Evolutionary conservation across 306 rosid species (phyloP).

Genomic region (Inga leiocalycina): DNA sequence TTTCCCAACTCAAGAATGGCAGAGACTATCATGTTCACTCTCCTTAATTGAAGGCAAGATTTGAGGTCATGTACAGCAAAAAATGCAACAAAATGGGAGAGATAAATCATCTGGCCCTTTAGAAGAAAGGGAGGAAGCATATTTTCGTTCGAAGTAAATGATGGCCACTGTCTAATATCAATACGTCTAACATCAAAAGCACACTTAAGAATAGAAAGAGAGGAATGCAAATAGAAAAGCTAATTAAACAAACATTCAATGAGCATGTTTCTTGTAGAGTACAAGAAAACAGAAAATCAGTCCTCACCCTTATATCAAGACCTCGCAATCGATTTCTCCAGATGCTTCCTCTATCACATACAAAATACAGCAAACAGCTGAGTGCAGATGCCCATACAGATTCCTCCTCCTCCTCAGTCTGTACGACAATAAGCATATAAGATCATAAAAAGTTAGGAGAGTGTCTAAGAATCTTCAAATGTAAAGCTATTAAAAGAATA

Average conservation of each 20-base stretch:
- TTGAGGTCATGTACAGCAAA: not conserved
- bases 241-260: not conserved
- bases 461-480: constrained; percentile 21
- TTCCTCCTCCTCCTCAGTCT: constrained; percentile 94
- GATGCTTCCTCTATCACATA: constrained; percentile 90
- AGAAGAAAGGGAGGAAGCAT: not conserved
- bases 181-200: not conserved
- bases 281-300: constrained; percentile 14
- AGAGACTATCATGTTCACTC: not conserved
- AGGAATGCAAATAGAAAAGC: not conserved
- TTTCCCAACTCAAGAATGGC: not conserved
- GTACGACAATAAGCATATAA: constrained; percentile 31
- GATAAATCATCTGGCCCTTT: not conserved
- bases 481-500: not conserved
- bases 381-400: constrained; percentile 98
- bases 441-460: constrained; percentile 22
- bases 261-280: not conserved
- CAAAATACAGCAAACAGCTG: constrained; percentile 97
- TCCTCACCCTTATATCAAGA: constrained; percentile 96
- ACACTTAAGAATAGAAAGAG: not conserved
- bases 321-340: constrained; percentile 81
- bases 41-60: not conserved
- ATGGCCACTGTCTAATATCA: not conserved
- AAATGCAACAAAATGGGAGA: not conserved
- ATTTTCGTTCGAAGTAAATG: not conserved